These are phyloP conservation scores for Entomortierella parvispora DNA, from an alignment of 192 early-diverging fungal species.

Conservation along the genomic window DNA sequence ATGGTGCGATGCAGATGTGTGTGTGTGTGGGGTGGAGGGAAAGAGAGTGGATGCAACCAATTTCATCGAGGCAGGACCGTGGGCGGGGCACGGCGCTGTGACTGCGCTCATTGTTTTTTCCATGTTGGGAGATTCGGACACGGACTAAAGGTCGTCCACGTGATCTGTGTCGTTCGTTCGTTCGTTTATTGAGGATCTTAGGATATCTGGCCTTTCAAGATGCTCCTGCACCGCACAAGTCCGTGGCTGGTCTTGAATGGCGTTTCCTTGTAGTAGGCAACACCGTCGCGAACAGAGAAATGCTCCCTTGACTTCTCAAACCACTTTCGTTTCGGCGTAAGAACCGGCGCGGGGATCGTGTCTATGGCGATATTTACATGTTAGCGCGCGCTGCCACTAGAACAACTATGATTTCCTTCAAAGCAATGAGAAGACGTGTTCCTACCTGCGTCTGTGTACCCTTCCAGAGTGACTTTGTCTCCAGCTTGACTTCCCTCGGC, in stretches of 20 bases:
- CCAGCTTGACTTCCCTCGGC: conserved; percentile 61
- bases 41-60: not conserved
- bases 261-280: conserved; percentile 46
- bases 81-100: not conserved
- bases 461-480: conserved; percentile 62
- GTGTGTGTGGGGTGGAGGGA: conserved; percentile 2
- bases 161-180: too few relatives aligned
- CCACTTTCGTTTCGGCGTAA: conserved; percentile 51
- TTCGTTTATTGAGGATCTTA: too few relatives aligned
- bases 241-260: conserved; percentile 41
- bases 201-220: conserved; percentile 37
- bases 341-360: conserved; percentile 25
- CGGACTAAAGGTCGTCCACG: too few relatives aligned
- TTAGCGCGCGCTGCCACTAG: too few relatives aligned
- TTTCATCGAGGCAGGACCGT: not conserved
- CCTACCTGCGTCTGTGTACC: conserved; percentile 39
- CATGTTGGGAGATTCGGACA: not conserved
- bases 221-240: conserved; percentile 38
- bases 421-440: too few relatives aligned
- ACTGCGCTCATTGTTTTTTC: not conserved
- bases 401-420: too few relatives aligned
- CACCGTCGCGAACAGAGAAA: conserved; percentile 40
- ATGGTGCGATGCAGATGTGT: conserved; percentile 30
- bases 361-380: not conserved
- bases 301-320: conserved; percentile 40